Base-by-base conservation (phyloP, 129 eudicot genomes). In the Flaveria linearis region DNA sequence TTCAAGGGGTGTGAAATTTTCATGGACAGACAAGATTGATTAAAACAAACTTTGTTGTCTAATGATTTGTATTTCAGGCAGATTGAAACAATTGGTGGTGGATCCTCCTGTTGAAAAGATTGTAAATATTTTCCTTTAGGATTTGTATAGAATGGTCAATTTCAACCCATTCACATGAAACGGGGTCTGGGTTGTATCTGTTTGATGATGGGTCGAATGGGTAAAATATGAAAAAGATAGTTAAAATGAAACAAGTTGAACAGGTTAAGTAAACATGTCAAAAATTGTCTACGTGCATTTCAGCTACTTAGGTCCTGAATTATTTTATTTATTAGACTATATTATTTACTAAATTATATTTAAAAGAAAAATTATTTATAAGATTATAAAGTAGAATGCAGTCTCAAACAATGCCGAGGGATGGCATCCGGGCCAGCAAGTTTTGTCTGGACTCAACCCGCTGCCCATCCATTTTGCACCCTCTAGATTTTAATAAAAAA, bases 21-120 rank as follows among this genome's bases (percentile, higher is more conserved):
- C 22, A 22, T 61, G 50, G 72, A 71, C 26, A 5, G 11, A 47
- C 45, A 45, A 77, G 61, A 57, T 58, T 42, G 61, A 64, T 69
- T 77, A 3, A 30, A 49, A 17, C 36, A 26, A 33, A 52, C 22
- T 4, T 67, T 76, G 67, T 58, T 73, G 68, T 73, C 15, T 74
- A n/a, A 62, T 28, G 17, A 74, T 74, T 74, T 56, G 49, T n/a
- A 55, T 45, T 68, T 56, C 36, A 60, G 55, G 9, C 13, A 42
- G 47, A 55, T 15, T 67, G 68, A 68, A 63, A 68, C 28, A 56
- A 41, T 18, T 76, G 33, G 69, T 28, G 46, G 67, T 43, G 26
- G 55, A 42, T 53, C 56, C 0, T 41, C 56, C 52, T 67, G 46
- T 52, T 53, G 25, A 67, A 52, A 68, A 64, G 20, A 16, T 28